A percentile compares a stretch with the other conserved stretches of the same genome.
phyloP scores from a whole-genome alignment of 2,329 filamentous ascomycete species.

The Cladophialophora psammophila region DNA sequence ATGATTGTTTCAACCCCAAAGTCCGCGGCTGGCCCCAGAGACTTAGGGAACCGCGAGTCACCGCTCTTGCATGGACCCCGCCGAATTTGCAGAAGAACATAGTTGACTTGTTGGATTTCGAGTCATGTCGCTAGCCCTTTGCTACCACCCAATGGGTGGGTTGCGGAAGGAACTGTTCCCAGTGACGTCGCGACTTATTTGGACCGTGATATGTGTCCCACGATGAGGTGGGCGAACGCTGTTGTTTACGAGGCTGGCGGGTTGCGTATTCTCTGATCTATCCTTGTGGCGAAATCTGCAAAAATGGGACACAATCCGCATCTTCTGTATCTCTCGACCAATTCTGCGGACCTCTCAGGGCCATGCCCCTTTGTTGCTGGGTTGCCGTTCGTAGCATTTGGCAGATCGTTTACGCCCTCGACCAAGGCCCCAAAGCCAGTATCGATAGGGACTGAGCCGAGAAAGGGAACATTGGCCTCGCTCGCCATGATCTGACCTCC shows the following conservation, averaged over 20 bases:
- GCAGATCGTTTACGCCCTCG: constrained; percentile 60
- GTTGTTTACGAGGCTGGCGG: constrained; percentile 1
- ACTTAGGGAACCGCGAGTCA: too few species aligned
- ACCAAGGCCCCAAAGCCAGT: constrained; percentile 88
- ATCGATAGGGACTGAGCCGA: constrained; percentile 90
- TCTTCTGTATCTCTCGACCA: constrained; percentile 39
- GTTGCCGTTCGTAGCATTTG: constrained; percentile 2
- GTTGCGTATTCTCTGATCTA: constrained; percentile 29
- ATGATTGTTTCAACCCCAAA: too few species aligned
- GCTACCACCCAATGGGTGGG: too few species aligned
- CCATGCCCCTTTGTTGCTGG: constrained; percentile 24
- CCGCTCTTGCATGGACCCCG: too few species aligned
- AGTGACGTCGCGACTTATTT: too few species aligned
- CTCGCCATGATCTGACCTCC: constrained; percentile 88
- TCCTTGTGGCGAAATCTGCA: constrained; percentile 33
- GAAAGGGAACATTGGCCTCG: constrained; percentile 82
- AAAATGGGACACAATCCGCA: constrained; percentile 38
- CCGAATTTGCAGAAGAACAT: too few species aligned
- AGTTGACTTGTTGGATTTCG: too few species aligned
- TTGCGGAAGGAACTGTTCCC: too few species aligned
- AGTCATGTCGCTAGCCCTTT: too few species aligned
- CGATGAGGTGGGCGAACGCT: neutral
- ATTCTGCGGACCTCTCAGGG: constrained; percentile 17
- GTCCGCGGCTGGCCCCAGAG: too few species aligned
- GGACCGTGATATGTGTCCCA: neutral